Evolutionary conservation across 306 rosid genomes (phyloP).

Genomic region (Calophaca sinica): DNA sequence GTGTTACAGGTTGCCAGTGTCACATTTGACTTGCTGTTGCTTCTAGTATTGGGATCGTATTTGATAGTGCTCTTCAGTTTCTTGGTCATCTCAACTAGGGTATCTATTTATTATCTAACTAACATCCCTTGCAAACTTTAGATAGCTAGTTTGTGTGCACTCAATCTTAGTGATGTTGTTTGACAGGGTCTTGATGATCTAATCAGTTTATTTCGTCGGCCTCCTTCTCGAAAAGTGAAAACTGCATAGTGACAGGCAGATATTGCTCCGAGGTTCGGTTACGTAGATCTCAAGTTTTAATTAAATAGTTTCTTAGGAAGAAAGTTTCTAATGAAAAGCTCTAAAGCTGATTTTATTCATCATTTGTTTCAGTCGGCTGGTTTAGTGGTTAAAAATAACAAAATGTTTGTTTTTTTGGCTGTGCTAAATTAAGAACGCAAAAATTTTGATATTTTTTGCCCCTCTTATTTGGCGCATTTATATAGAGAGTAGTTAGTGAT

Average conservation of each 20-base stretch:
- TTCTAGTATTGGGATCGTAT: constrained; percentile 67
- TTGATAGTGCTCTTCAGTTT: constrained; percentile 59
- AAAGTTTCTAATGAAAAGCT: constrained; percentile 36
- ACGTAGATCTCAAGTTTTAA: constrained; percentile 33
- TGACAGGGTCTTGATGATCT: constrained; percentile 96
- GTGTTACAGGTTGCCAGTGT: constrained; percentile 91
- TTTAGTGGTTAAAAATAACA: constrained; percentile 43
- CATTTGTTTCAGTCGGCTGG: constrained; percentile 27
- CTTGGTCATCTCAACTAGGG: constrained; percentile 65
- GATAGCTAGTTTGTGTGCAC: constrained; percentile 14
- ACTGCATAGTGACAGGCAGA: constrained; percentile 63
- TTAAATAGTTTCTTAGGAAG: constrained; percentile 41
- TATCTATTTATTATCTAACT: constrained; percentile 37
- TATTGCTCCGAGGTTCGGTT: constrained; percentile 28
- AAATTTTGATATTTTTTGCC: constrained; percentile 49
- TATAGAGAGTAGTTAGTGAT: constrained; percentile 26
- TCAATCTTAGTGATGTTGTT: constrained; percentile 39
- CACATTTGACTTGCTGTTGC: constrained; percentile 94
- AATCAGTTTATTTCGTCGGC: constrained; percentile 89
- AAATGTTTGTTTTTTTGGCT: constrained; percentile 30
- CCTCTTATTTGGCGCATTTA: constrained; percentile 37
- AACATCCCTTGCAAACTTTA: constrained; percentile 24
- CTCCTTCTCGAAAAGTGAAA: constrained; percentile 96
- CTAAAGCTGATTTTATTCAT: constrained; percentile 35
- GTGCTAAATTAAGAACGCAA: constrained; percentile 42